Evolutionary conservation across 306 rosid genomes (phyloP), one percentile per base, ranked within the genome.

Genomic region (Cercis canadensis): DNA sequence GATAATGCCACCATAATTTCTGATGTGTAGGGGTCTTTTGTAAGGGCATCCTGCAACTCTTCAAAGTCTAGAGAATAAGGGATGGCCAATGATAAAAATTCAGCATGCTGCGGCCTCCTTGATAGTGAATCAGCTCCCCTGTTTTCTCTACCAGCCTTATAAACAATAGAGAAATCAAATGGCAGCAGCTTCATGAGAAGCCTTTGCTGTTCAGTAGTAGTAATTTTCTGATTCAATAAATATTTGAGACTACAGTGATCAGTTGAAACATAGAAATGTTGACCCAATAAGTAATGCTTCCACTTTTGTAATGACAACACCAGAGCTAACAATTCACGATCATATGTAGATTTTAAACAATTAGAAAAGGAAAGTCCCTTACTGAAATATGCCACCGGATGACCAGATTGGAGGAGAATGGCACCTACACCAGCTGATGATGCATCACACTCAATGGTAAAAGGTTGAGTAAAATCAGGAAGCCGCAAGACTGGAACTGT

Each of bases 211-310:
- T 52, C 57, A 19, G 5, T 52, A 10, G 57, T 52, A 0, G 57
- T 5, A 13, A 52, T 17, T 5, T 3, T 0, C 6, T 7, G 11
- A 14, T 4, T 10, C 15, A 64, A 18, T 12, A 21, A 24, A 3
- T 19, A 8, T n/a, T 15, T 3, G 34, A 29, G 32, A 34, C 40
- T 64, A 1, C 8, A 5, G 4, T 64, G 56, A 9, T 44, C 24
- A 4, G 39, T 44, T 3, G 1, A 19, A 19, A 64, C 11, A 5
- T 1, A 0, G 17, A 64, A 64, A 6, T 7, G 19, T 18, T n/a
- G 11, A 16, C 40, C 70, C 41, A 64, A 29, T 21, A 64, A 24
- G 7, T 64, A 64, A 7, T 64, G 54, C 4, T 14, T n/a, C 70
- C 57, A 64, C 4, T 64, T 14, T 7, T 41, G 4, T 24, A 64